These are phyloP conservation scores for Phalaenopsis hybrid DNA, from an alignment of 116 monocot species.

Conservation along the genomic window DNA sequence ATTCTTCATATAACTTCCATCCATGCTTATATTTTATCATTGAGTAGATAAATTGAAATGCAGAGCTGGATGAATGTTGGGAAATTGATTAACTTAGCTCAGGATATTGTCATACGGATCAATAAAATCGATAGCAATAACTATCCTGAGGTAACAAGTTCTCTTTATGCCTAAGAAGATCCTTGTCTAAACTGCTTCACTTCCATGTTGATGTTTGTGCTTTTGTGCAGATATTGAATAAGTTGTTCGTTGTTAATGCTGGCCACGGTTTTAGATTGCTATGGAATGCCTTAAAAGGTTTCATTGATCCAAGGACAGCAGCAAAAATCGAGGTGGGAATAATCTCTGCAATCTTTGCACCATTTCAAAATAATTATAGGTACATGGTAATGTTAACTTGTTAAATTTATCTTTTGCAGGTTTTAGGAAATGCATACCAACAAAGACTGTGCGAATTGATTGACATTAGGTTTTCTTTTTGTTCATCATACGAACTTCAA, in stretches of 20 bases:
- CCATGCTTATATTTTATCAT: not conserved
- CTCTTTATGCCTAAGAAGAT: not conserved
- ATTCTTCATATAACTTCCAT: not conserved
- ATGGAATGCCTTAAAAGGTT: slow-evolving; percentile 81
- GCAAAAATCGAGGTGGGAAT: slow-evolving; percentile 79
- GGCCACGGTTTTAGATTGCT: slow-evolving; percentile 80
- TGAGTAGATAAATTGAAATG: slow-evolving; percentile 17
- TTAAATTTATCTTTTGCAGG: slow-evolving; percentile 18
- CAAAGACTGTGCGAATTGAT: slow-evolving; percentile 67
- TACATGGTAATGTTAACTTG: not conserved
- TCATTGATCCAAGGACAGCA: slow-evolving; percentile 82
- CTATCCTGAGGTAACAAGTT: slow-evolving; percentile 76
- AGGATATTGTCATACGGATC: slow-evolving; percentile 21
- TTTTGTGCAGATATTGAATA: slow-evolving; percentile 72
- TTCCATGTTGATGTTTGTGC: slow-evolving; percentile 12
- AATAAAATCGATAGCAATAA: slow-evolving; percentile 84
- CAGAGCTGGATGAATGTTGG: slow-evolving; percentile 35
- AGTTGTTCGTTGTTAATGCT: slow-evolving; percentile 96
- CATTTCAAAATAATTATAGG: not conserved
- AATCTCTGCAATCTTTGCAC: not conserved
- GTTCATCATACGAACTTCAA: not conserved
- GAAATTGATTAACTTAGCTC: slow-evolving; percentile 21
- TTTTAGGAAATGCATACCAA: slow-evolving; percentile 59
- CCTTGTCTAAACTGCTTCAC: not conserved
- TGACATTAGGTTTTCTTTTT: slow-evolving; percentile 46